Base-by-base conservation (phyloP, 1,139 yeast genomes). In the Magnusiomyces sp. region DNA sequence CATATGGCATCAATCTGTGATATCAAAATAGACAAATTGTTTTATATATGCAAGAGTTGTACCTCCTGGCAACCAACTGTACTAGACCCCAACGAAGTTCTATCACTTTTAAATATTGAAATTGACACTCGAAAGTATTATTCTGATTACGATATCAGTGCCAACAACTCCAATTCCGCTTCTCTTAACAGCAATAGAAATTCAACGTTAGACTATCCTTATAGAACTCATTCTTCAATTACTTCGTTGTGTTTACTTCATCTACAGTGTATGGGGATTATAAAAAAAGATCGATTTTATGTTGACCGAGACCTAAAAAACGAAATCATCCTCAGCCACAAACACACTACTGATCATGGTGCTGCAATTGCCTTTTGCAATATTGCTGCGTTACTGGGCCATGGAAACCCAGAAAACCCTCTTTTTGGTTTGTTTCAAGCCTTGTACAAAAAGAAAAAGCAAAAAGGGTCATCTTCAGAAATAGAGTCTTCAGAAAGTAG, bases 41-140 rank as follows among this genome's bases (percentile, higher is more conserved):
- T 60, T 47, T 64, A 65, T 47, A 58, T 63, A 39, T 58, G 67
- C 55, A 65, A 65, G 50, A 54, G 63, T 32, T 40, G 60, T 52
- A 57, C 59, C 17, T 50, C 62, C 7, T 48, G 47, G 19, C 57
- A 56, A 43, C 64, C 63, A 29, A 61, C 56, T 50, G 57, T 55
- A 20, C 39, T 31, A 10, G 45, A 42, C 19, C 23, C 45, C 5
- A 33, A 33, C 3, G 45, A 42, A 19, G 37, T 42, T 16, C 14
- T 42, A 14, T 29, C 17, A 16, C 32, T 42, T 38, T 31, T 42
- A 6, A n/a, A n/a, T n/a, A n/a, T n/a, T n/a, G n/a, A n/a, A n/a
- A n/a, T n/a, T n/a, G n/a, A n/a, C n/a, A n/a, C n/a, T n/a, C n/a
- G n/a, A n/a, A n/a, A n/a, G n/a, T n/a, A n/a, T n/a, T n/a, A n/a